phyloP scores from a whole-genome alignment of 2,329 filamentous ascomycete genomes.

The Chrysosporium keratinophilum region DNA sequence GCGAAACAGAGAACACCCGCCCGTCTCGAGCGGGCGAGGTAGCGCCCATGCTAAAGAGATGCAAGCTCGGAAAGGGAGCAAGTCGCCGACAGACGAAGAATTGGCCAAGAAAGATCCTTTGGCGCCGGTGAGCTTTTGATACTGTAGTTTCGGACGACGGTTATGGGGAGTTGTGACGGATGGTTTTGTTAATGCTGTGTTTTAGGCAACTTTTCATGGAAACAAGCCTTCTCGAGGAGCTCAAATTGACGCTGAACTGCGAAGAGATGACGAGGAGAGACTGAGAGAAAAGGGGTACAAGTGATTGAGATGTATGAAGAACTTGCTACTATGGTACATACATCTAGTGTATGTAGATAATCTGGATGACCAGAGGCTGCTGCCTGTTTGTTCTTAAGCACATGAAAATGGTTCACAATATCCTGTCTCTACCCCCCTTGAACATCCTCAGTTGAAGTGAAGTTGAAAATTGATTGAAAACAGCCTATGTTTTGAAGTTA shows the following conservation, averaged over 20 bases:
- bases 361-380: neutral
- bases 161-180: no score
- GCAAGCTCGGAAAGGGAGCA: conserved; percentile 42
- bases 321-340: neutral
- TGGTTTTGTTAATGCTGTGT: conserved; percentile 12
- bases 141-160: neutral
- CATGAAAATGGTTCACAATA: no score
- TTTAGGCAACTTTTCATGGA: conserved; percentile 37
- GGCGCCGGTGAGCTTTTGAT: conserved; percentile 54
- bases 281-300: conserved; percentile 34
- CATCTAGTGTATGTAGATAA: neutral
- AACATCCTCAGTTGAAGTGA: no score
- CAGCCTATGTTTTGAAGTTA: neutral
- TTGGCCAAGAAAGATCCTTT: conserved; percentile 31
- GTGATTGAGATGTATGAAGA: neutral
- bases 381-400: no score
- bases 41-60: conserved; percentile 16
- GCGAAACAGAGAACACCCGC: conserved; percentile 62
- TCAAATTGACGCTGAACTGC: conserved; percentile 37
- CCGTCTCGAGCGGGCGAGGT: conserved; percentile 20
- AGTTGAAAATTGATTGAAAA: no score
- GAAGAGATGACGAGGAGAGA: conserved; percentile 36
- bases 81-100: conserved; percentile 34
- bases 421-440: no score
- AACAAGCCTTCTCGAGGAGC: conserved; percentile 40